Evolutionary conservation across 495 filamentous ascomycete species (phyloP).

Genomic region (Hamigera avellanea): DNA sequence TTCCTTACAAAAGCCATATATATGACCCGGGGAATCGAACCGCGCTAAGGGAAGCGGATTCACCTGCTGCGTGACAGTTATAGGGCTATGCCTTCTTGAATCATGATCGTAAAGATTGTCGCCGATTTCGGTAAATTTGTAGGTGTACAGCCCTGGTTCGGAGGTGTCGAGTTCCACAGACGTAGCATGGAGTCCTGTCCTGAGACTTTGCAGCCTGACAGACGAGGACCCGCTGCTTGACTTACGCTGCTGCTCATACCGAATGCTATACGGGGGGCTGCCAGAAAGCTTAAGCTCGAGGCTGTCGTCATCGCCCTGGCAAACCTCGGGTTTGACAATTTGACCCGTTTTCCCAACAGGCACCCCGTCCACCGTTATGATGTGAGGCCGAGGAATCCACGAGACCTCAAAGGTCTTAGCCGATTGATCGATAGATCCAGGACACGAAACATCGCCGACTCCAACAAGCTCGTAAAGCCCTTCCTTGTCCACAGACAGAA

Average conservation of each 20-base stretch:
- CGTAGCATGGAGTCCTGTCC: constrained; percentile 55
- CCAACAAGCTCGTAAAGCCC: constrained; percentile 71
- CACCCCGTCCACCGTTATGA: constrained; percentile 53
- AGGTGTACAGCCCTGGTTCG: constrained; percentile 70
- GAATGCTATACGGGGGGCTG: constrained; percentile 70
- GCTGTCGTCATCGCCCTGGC: constrained; percentile 85
- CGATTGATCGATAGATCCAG: constrained; percentile 60
- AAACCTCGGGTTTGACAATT: constrained; percentile 67
- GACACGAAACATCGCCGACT: constrained; percentile 66
- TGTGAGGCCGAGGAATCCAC: constrained; percentile 71
- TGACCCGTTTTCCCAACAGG: constrained; percentile 36
- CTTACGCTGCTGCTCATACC: constrained; percentile 67
- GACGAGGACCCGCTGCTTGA: constrained; percentile 49
- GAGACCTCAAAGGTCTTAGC: constrained; percentile 65
- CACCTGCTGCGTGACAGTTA: constrained; percentile 72
- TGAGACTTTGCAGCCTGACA: constrained; percentile 52
- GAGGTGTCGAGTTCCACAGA: constrained; percentile 75
- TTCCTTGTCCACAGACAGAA: constrained; percentile 47
- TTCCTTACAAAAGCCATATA: constrained; percentile 86
- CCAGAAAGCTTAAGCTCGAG: constrained; percentile 71
- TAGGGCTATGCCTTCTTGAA: constrained; percentile 37
- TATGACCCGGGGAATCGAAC: constrained; percentile 81
- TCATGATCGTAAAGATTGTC: constrained; percentile 78
- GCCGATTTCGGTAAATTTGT: constrained; percentile 68
- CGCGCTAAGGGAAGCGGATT: constrained; percentile 66